Base-by-base conservation (phyloP, 805 yeast genomes). In the Wickerhamiella kazuoi region DNA sequence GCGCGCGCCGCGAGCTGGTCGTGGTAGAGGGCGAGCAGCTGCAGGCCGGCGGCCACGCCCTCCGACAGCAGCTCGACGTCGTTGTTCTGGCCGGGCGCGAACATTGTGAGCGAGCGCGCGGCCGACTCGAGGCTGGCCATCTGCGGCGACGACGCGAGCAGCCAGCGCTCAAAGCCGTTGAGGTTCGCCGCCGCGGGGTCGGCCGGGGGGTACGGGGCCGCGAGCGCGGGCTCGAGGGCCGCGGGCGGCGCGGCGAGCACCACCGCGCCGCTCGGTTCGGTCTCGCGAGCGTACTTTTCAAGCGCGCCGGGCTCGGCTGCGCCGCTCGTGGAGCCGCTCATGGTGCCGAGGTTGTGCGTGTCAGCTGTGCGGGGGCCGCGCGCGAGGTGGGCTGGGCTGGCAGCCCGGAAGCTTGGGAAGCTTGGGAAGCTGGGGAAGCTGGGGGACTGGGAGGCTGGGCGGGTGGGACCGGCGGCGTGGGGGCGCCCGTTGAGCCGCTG, bases 1-100 rank as follows among this genome's bases (percentile, higher is more conserved):
- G 90, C 76, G 56, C 40, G 41, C 31, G 36, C 19, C 14, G 36
- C 37, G 13, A 62, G 48, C 14, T 57, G 47, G 46, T 61, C 61
- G 40, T 61, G 64, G 44, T 60, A 62, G 18, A 57, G 31, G 13
- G 60, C 60, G 24, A 62, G 40, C 6, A 62, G 47, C 39, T 57
- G 54, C n/a, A 60, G 46, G 4, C 44, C 34, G 6, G 63, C 50
- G 23, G 50, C 57, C 7, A 52, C 49, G 8, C 54, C 50, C 46
- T 62, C 67, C 3, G 63, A 43, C 5, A 54, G 55, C 17, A 62
- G 44, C 45, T 62, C 67, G 24, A 56, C 59, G 18, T 61, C 56
- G 30, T 61, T 53, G 43, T 55, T 55, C 38, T 60, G 59, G 4
- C 65, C 63, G 1, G 67, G 66, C 11, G 59, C 44, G 28, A 63